Evolutionary conservation across 2,329 filamentous ascomycete genomes (phyloP), one percentile per base, ranked within the genome.

Genomic region (Fusarium avenaceum): DNA sequence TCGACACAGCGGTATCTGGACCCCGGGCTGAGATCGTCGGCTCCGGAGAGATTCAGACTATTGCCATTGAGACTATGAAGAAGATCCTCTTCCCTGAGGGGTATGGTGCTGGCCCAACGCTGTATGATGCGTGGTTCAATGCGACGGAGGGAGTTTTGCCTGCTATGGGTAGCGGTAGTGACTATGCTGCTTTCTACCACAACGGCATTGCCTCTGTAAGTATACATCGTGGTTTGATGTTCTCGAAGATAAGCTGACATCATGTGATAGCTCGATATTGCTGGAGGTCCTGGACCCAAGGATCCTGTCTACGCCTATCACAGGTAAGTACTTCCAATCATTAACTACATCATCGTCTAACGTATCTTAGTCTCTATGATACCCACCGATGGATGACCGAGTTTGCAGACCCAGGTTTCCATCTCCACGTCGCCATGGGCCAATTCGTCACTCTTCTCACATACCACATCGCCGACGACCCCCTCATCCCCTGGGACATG

Each of bases 381-480:
- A 77, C 32, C 0, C 85, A 83, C 63, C 79, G 82, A 59, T 86
- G 84, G 84, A 86, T 86, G 83, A 68, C 74, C 0, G 81, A 76
- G 0, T 86, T 80, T 57, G 84, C 83, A 7, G 84, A 86, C 67
- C 83, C 83, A 0, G 83, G 81, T 4, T 86, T 85, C 71, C 73
- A 78, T 45, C 79, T 80, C 2, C 84, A 86, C 67, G 79, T 79
- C 9, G 82, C 80, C 4, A 83, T 86, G 67, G 83, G 82, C 7
- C 82, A 85, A 13, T 71, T 68, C 6, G 54, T 68, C 0, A 64
- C 67, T 1, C 52, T 71, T 0, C 30, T 71, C 2, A 54, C 67
- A 0, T 71, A 71, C 4, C 66, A 69, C 6, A 69, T 69, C 7
- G 66, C 66, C 17, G 65, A 69, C 4, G 65, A 69, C 6, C 51